Percentiles rank a stretch among this genome's conserved stretches.
phyloP scores from a whole-genome alignment of 2,329 filamentous ascomycete genomes.

The Exserohilum turcica region DNA sequence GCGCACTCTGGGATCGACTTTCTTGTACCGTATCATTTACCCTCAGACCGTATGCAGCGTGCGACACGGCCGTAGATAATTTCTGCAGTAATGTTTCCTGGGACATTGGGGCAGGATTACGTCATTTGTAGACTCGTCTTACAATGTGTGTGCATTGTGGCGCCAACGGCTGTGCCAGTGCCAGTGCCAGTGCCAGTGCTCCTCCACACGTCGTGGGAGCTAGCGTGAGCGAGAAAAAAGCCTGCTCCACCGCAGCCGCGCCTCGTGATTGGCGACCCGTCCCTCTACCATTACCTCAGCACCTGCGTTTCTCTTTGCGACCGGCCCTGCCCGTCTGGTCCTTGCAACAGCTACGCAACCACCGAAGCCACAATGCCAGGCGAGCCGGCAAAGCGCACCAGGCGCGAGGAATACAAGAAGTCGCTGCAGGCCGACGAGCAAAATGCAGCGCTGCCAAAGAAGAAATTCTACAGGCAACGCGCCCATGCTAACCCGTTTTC shows the following conservation, averaged over 20 bases:
- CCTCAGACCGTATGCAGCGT: conserved; percentile 37
- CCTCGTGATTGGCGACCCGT: conserved; percentile 22
- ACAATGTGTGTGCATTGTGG: conserved; percentile 13
- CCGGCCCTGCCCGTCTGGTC: neutral
- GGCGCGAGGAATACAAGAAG: conserved; percentile 54
- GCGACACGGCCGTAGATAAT: conserved; percentile 29
- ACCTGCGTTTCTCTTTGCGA: conserved; percentile 2
- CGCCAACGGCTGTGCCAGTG: conserved; percentile 7
- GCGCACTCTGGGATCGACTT: conserved; percentile 30
- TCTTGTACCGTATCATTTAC: conserved; percentile 34
- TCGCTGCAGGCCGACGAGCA: conserved; percentile 45
- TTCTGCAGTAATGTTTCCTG: conserved; percentile 19
- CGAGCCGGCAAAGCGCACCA: conserved; percentile 49
- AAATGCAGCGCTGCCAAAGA: conserved; percentile 74
- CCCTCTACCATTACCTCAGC: conserved; percentile 26
- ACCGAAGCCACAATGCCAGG: conserved; percentile 36
- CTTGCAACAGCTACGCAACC: neutral
- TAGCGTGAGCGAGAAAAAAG: conserved; percentile 43
- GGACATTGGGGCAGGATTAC: conserved; percentile 18
- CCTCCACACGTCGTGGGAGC: conserved; percentile 24
- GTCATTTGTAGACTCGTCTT: conserved; percentile 18
- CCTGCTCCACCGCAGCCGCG: conserved; percentile 37
- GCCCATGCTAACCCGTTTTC: conserved; percentile 98
- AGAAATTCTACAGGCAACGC: conserved; percentile 94
- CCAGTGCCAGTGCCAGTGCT: too few species aligned